These are phyloP conservation scores for Hypholoma fasciculare DNA, from an alignment of 768 basidiomycete species.

Conservation along the genomic window DNA sequence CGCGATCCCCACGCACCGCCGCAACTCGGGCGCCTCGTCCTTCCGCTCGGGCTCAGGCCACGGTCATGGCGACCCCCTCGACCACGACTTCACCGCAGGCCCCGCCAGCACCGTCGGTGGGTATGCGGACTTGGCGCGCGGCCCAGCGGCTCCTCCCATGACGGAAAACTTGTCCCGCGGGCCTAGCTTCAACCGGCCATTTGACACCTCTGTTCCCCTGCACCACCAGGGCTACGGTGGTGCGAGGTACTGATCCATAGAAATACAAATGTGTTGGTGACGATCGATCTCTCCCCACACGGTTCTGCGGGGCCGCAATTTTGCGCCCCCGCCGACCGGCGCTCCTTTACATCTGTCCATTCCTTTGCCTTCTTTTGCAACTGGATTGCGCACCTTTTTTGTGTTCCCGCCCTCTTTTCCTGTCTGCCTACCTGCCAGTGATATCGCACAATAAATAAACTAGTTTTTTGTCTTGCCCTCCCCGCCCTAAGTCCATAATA, in stretches of 20 bases:
- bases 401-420: slow-evolving; percentile 13
- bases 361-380: slow-evolving; percentile 24
- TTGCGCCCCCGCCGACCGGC: slow-evolving; percentile 12
- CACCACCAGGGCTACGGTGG: slow-evolving; percentile 51
- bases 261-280: neutral
- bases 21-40: slow-evolving; percentile 64
- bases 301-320: slow-evolving; percentile 8
- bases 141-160: slow-evolving; percentile 69
- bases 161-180: slow-evolving; percentile 46
- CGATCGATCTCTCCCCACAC: slow-evolving; percentile 1
- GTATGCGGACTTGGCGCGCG: slow-evolving; percentile 81
- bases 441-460: slow-evolving; percentile 16
- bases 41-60: slow-evolving; percentile 60
- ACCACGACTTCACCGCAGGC: slow-evolving; percentile 17
- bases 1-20: slow-evolving; percentile 50
- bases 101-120: slow-evolving; percentile 66
- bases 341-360: slow-evolving; percentile 16
- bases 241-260: slow-evolving; percentile 15
- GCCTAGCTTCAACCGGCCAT: slow-evolving; percentile 48
- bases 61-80: slow-evolving; percentile 16
- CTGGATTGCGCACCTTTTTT: slow-evolving; percentile 28
- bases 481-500: slow-evolving; percentile 5
- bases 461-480: neutral
- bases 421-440: neutral
- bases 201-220: slow-evolving; percentile 60